phyloP scores from a whole-genome alignment of 2,329 filamentous ascomycete species.

The Aspergillus calidoustus region DNA sequence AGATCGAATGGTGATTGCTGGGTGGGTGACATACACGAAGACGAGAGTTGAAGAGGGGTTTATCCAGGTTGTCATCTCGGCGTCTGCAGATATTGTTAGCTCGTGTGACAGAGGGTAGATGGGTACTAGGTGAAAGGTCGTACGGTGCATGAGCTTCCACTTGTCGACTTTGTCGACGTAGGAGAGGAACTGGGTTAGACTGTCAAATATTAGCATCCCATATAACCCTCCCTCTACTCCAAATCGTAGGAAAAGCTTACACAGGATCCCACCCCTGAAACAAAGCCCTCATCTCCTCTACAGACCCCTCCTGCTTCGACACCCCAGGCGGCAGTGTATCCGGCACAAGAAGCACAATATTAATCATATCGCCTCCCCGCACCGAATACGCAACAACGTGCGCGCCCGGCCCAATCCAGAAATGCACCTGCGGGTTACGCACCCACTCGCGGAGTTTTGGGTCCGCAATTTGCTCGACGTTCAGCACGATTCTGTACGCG shows the following conservation, averaged over 20 bases:
- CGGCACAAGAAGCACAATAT: constrained; percentile 68
- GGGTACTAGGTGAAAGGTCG: neutral
- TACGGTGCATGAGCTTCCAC: constrained; percentile 66
- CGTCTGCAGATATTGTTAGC: no score
- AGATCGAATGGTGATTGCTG: neutral
- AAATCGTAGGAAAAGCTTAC: constrained; percentile 22
- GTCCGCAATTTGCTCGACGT: constrained; percentile 57
- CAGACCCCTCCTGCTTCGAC: constrained; percentile 55
- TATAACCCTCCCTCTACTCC: neutral
- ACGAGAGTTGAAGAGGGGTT: constrained; percentile 57
- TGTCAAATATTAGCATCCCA: constrained; percentile 12
- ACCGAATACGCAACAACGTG: constrained; percentile 67
- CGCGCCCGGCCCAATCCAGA: constrained; percentile 67
- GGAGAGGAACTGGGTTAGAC: constrained; percentile 47
- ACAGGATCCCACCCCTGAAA: constrained; percentile 69
- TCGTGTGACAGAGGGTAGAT: no score
- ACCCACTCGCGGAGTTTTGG: constrained; percentile 58
- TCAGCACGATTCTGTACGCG: constrained; percentile 66
- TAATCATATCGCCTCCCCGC: constrained; percentile 63
- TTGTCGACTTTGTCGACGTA: constrained; percentile 66
- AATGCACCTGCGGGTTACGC: constrained; percentile 56
- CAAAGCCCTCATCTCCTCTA: constrained; percentile 64
- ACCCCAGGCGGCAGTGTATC: constrained; percentile 64
- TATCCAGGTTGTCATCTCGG: constrained; percentile 60
- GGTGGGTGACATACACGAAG: constrained; percentile 36